Base-by-base conservation (phyloP, 139 green algal species). In the Chlorella sp. region DNA sequence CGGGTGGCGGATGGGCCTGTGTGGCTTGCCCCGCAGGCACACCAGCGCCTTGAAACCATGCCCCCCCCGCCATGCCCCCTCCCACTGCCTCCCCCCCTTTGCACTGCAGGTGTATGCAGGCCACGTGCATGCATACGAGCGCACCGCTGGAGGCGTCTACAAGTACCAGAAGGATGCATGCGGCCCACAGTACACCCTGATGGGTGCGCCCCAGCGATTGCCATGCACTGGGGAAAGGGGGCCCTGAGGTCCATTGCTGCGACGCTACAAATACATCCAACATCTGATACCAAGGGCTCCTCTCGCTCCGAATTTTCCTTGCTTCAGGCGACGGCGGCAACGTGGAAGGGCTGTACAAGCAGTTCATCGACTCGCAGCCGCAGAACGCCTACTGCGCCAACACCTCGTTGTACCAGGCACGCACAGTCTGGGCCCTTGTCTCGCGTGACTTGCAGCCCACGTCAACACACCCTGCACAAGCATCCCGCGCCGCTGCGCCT, bases 91-190 rank as follows among this genome's bases (percentile, higher is more conserved):
- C 34, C n/a, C n/a, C n/a, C n/a, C n/a, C n/a, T n/a, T n/a, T n/a
- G n/a, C n/a, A n/a, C 67, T 24, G 34, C 67, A 73, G 67, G 83
- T 92, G 34, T 67, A 90, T 67, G 86, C 81, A 77, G 88, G 90
- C 40, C 90, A 93, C 80, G 90, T 92, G 77, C 90, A 92, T 80
- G 84, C 87, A 4, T 93, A 93, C 78, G 90, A 92, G 84, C 84
- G 87, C 44, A 88, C 87, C 22, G 48, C 86, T 43, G 81, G 78
- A 3, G 46, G 46, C 46, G 70, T 90, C 44, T 90, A 90, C 76
- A 72, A 44, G 17, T 67, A 72, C 70, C 36, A 34, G 22, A 24
- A 16, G 24, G 41, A 93, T 88, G 70, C 43, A 34, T 92, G 88
- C 74, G 90, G 72, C 30, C 85, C 87, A 40, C 85, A 88, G 32